Percentiles rank a stretch among this genome's conserved stretches.
Conservation (phyloP, 1,284 basidiomycete species). For the Sanghuangporus sanghuang region DNA sequence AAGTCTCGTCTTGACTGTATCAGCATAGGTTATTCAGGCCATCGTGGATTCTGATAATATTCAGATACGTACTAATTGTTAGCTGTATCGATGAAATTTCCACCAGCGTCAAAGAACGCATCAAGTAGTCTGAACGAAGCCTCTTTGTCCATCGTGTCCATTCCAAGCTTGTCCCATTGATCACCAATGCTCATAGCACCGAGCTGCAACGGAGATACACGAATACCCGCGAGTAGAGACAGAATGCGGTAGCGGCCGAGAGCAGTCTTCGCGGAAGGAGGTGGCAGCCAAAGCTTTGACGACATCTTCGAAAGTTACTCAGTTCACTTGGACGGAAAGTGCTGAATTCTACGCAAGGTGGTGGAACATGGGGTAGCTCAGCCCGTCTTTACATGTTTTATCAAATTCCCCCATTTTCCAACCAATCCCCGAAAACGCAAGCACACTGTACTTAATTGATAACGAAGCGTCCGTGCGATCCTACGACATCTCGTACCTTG, state of each 20-base stretch:
- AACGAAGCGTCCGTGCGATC: neutral
- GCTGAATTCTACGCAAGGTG: neutral
- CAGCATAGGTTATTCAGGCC: neutral
- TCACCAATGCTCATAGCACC: constrained; percentile 41
- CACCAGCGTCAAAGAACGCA: constrained; percentile 27
- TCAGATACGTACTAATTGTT: constrained; percentile 5
- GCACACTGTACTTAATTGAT: neutral
- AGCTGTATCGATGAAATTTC: constrained; percentile 19
- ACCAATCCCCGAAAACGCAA: neutral
- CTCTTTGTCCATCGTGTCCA: constrained; percentile 27
- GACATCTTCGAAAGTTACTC: neutral
- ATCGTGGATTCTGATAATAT: neutral
- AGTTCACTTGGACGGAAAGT: neutral
- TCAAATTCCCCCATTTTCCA: neutral
- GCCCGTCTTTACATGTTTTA: neutral
- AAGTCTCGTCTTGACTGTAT: constrained; percentile 34
- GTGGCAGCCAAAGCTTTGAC: neutral
- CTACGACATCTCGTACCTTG: neutral
- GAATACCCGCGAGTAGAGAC: constrained; percentile 20
- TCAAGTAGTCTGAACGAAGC: constrained; percentile 30
- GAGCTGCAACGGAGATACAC: constrained; percentile 43
- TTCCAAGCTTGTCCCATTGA: constrained; percentile 28
- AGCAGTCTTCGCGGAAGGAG: neutral
- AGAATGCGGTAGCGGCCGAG: constrained; percentile 15
- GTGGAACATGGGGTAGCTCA: neutral